A percentile compares a stretch with the other conserved stretches of the same genome.
Evolutionary conservation across 768 basidiomycete species (phyloP).

Genomic region (Collybiopsis luxurians): DNA sequence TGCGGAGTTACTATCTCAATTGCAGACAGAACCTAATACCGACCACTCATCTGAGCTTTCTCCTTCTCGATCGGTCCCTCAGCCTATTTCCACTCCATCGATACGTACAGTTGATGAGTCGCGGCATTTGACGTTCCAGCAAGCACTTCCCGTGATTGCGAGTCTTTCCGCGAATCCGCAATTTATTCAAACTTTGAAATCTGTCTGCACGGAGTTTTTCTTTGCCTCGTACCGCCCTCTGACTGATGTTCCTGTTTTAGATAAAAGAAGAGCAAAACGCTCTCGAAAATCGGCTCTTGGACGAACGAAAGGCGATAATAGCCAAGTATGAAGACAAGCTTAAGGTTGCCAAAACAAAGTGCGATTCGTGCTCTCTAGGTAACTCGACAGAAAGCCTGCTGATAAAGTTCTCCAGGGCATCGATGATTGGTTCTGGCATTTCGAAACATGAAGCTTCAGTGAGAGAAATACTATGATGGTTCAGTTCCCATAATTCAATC

Average conservation of each 20-base stretch:
- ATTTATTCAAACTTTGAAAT: slow-evolving; percentile 45
- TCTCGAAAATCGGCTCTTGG: slow-evolving; percentile 67
- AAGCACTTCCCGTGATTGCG: slow-evolving; percentile 66
- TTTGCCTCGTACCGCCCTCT: neutral
- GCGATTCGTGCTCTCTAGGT: slow-evolving; percentile 17
- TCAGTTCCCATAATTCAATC: neutral
- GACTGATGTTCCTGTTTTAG: slow-evolving; percentile 31
- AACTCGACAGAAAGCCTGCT: neutral
- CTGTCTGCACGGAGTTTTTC: slow-evolving; percentile 10
- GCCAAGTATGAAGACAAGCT: slow-evolving; percentile 70
- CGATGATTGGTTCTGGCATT: slow-evolving; percentile 59
- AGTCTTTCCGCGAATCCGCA: slow-evolving; percentile 51
- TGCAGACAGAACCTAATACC: slow-evolving; percentile 36
- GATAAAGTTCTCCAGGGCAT: slow-evolving; percentile 46
- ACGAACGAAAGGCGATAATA: slow-evolving; percentile 61
- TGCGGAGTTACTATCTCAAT: slow-evolving; percentile 60
- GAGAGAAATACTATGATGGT: slow-evolving; percentile 37
- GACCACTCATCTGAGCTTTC: slow-evolving; percentile 2
- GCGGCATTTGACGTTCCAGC: slow-evolving; percentile 58
- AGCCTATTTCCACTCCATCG: slow-evolving; percentile 5
- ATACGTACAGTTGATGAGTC: slow-evolving; percentile 29
- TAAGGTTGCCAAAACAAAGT: slow-evolving; percentile 67
- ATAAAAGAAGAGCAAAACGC: slow-evolving; percentile 69
- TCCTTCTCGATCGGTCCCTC: neutral
- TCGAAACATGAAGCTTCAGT: slow-evolving; percentile 59